Percentiles rank a stretch among this genome's conserved stretches.
phyloP scores from a whole-genome alignment of 495 filamentous ascomycete genomes.

The Annulohypoxylon stygium region DNA sequence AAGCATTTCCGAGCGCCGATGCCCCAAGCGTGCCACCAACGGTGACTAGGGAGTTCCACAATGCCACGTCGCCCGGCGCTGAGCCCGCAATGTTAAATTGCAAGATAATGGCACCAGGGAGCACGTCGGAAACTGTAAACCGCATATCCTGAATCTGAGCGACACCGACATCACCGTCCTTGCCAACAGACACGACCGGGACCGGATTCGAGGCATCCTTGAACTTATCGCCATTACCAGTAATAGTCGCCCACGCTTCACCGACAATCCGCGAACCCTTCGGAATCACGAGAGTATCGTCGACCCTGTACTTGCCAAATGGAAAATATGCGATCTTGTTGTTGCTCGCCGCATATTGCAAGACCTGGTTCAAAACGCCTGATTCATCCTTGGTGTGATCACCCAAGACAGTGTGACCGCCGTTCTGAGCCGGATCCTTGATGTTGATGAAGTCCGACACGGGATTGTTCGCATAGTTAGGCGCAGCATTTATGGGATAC shows the following conservation, averaged over 20 bases:
- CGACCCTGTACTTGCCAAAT: constrained; percentile 64
- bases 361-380: constrained; percentile 55
- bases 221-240: constrained; percentile 65
- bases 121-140: constrained; percentile 61
- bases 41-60: constrained; percentile 72
- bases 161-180: constrained; percentile 65
- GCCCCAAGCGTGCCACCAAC: constrained; percentile 71
- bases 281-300: constrained; percentile 65
- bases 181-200: constrained; percentile 71
- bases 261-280: constrained; percentile 66
- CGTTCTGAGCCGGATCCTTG: constrained; percentile 59
- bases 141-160: constrained; percentile 72
- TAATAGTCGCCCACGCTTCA: constrained; percentile 64
- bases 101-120: constrained; percentile 63
- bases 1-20: constrained; percentile 53
- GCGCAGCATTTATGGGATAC: constrained; percentile 53
- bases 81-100: constrained; percentile 71
- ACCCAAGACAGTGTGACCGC: constrained; percentile 54
- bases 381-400: constrained; percentile 57
- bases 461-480: constrained; percentile 54
- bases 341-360: constrained; percentile 51
- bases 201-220: constrained; percentile 62
- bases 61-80: constrained; percentile 67
- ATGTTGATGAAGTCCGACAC: constrained; percentile 59
- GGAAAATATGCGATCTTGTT: constrained; percentile 63